A percentile compares a stretch with the other conserved stretches of the same genome.
Evolutionary conservation across 1,139 yeast species (phyloP).

Genomic region (Kurtzmaniella natalensis): DNA sequence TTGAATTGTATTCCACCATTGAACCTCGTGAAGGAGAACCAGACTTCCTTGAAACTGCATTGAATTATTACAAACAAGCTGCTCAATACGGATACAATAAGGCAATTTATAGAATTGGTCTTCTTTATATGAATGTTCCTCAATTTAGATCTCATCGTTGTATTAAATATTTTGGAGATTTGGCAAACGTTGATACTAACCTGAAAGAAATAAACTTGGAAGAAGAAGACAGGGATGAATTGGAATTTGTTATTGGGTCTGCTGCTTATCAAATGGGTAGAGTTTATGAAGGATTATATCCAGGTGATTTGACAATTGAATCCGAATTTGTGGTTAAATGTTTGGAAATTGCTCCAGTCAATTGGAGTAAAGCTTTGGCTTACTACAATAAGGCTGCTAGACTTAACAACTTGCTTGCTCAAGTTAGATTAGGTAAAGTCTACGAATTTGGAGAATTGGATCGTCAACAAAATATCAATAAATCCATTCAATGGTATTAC

Average conservation of each 20-base stretch:
- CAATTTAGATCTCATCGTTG: conserved; percentile 31
- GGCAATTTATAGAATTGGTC: conserved; percentile 41
- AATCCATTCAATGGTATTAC: conserved; percentile 87
- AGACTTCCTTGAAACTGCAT: conserved; percentile 29
- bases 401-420: conserved; percentile 73
- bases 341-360: conserved; percentile 38
- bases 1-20: conserved; percentile 18
- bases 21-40: conserved; percentile 9
- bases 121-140: conserved; percentile 35
- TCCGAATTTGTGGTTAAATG: conserved; percentile 34
- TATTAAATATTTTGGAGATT: conserved; percentile 34
- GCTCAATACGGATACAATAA: conserved; percentile 42
- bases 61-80: conserved; percentile 32
- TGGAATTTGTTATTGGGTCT: conserved; percentile 39
- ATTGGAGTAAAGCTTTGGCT: conserved; percentile 59
- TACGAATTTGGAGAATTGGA: conserved; percentile 83
- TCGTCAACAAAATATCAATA: conserved; percentile 60
- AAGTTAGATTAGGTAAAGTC: conserved; percentile 79
- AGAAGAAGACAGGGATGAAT: conserved; percentile 38
- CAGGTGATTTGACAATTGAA: conserved; percentile 38
- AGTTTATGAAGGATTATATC: conserved; percentile 63
- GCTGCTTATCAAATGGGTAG: conserved; percentile 58
- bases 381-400: conserved; percentile 76
- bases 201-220: conserved; percentile 29
- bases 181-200: conserved; percentile 33